phyloP scores from a whole-genome alignment of 164 flowering plant species.

The Chloranthus sessilifolius region DNA sequence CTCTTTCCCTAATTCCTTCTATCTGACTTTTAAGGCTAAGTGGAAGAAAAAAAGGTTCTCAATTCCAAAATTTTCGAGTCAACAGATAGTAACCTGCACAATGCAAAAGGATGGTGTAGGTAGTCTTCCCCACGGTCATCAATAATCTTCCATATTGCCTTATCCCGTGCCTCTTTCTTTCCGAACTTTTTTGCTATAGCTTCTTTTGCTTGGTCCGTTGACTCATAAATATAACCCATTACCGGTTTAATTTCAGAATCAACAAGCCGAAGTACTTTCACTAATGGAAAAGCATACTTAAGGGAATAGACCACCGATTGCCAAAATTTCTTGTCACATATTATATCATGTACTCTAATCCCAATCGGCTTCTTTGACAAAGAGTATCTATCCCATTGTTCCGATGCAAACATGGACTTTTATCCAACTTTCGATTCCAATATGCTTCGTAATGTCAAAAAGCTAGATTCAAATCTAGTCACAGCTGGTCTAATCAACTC shows the following conservation, averaged over 20 bases:
- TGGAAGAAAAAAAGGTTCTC: too few species aligned
- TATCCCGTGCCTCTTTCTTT: constrained; percentile 59
- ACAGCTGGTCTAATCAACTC: constrained; percentile 3
- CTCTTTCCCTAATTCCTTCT: too few species aligned
- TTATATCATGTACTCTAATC: constrained; percentile 58
- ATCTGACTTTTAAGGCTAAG: too few species aligned
- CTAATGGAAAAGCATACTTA: constrained; percentile 52
- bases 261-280: constrained; percentile 48
- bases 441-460: constrained; percentile 32
- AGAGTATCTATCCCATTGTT: constrained; percentile 56
- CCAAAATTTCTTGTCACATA: constrained; percentile 59
- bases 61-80: too few species aligned
- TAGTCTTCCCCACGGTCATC: constrained; percentile 47
- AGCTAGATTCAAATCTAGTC: constrained; percentile 2
- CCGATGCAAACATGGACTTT: constrained; percentile 62
- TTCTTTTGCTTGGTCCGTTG: constrained; percentile 52
- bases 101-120: constrained; percentile 51
- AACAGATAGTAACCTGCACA: too few species aligned
- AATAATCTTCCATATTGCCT: constrained; percentile 55
- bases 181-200: constrained; percentile 49
- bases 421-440: constrained; percentile 44
- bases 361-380: constrained; percentile 50
- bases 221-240: constrained; percentile 55
- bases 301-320: constrained; percentile 51
- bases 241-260: constrained; percentile 35